Evolutionary conservation across 140 eudicot genomes (phyloP).

Genomic region (Senecio squalidus): DNA sequence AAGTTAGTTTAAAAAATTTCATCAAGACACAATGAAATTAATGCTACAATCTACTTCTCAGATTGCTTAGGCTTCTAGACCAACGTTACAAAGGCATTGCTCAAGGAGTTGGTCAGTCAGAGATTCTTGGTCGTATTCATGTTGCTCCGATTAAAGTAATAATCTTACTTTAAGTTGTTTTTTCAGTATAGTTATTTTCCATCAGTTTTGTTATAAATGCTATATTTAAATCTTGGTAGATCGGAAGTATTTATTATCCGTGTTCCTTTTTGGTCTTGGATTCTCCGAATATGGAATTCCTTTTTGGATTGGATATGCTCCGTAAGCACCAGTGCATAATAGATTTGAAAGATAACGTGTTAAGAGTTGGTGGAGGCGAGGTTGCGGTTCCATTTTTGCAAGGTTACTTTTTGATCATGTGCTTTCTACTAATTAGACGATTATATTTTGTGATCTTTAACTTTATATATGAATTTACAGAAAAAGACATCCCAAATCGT

Average conservation of each 20-base stretch:
- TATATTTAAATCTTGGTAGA: slow-evolving; percentile 37
- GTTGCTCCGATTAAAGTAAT: slow-evolving; percentile 95
- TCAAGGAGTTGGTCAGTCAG: slow-evolving; percentile 96
- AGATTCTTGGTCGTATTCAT: slow-evolving; percentile 92
- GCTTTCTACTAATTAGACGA: neutral
- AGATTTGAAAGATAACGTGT: slow-evolving; percentile 92
- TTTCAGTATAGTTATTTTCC: neutral
- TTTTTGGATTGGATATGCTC: slow-evolving; percentile 96
- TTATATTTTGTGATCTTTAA: neutral
- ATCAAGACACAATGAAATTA: neutral
- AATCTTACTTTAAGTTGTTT: neutral
- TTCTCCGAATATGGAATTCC: slow-evolving; percentile 95
- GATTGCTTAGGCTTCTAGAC: slow-evolving; percentile 90
- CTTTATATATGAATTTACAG: slow-evolving; percentile 31
- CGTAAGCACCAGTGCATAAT: slow-evolving; percentile 94
- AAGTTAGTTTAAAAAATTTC: neutral
- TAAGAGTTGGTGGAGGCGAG: slow-evolving; percentile 98
- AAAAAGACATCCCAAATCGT: slow-evolving; percentile 87
- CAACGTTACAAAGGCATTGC: slow-evolving; percentile 92
- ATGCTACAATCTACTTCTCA: slow-evolving; percentile 17
- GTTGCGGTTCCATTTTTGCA: slow-evolving; percentile 89
- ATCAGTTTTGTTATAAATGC: neutral
- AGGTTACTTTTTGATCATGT: slow-evolving; percentile 31
- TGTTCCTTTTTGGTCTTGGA: slow-evolving; percentile 93
- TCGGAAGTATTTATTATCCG: slow-evolving; percentile 78